Evolutionary conservation across 768 basidiomycete genomes (phyloP), one percentile per base, ranked within the genome.

Genomic region (Coprinopsis marcescibilis): DNA sequence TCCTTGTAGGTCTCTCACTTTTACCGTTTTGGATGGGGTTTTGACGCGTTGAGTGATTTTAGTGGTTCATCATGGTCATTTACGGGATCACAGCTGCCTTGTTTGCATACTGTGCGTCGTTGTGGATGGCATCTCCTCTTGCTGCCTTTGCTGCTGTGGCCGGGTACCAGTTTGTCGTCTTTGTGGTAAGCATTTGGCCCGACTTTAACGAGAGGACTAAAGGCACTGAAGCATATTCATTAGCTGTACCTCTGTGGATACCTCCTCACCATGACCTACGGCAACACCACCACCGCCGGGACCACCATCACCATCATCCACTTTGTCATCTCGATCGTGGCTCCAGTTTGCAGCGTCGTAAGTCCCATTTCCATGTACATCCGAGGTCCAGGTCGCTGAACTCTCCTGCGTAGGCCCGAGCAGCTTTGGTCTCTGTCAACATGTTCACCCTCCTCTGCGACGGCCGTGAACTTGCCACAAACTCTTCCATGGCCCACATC

Each of bases 391-490:
- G 42, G 29, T 49, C 11, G 29, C n/a, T 26, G 46, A 1, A 55
- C 25, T 49, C 35, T 11, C 35, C 35, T 40, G 23, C 19, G n/a
- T 48, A 86, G 85, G 60, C 78, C 33, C 75, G 88, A 34, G 78
- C 85, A 0, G 75, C 76, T 2, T 71, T 91, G 15, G 77, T 91
- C n/a, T 85, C 87, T 0, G 71, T 85, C 52, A 89, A 89, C 56
- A 61, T 88, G 2, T 91, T 89, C 63, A 81, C 80, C 11, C 65
- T 89, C 2, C 74, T 87, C 2, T 89, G 87, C 55, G 64, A 80
- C 48, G 82, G 81, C 6, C 61, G 68, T 3, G 68, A 65, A 14
- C 60, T 66, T 1, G 71, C 80, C 21, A 72, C 72, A 0, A 50
- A 72, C 0, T 55, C 70, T 1, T 73, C 77, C 1, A 63, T 80